Evolutionary conservation across 352 stramenopile genomes (phyloP).

Genomic region (Phytophthora vignae): DNA sequence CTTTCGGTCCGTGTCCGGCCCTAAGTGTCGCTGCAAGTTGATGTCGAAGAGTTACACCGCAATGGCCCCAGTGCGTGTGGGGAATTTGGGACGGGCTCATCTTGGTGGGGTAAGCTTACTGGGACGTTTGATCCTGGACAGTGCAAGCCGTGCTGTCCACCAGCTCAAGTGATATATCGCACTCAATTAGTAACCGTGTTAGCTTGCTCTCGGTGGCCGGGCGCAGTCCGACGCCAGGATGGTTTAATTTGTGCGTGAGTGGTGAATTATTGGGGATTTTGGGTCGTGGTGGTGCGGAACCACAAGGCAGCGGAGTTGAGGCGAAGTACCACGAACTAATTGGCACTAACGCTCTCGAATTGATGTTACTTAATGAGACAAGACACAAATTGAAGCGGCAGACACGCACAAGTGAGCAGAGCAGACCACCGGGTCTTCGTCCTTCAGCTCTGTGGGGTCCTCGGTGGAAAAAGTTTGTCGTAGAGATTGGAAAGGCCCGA

Average conservation of each 20-base stretch:
- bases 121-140: slow-evolving; percentile 16
- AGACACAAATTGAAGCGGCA: not conserved
- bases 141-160: not conserved
- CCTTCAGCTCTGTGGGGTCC: slow-evolving; percentile 1
- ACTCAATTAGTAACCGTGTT: slow-evolving; percentile 32
- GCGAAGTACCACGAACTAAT: slow-evolving; percentile 19
- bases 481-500: slow-evolving; percentile 22
- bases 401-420: slow-evolving; percentile 2
- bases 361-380: slow-evolving; percentile 30
- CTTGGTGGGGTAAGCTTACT: slow-evolving; percentile 11
- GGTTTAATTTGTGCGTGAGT: slow-evolving; percentile 18
- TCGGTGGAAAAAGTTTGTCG: slow-evolving; percentile 2
- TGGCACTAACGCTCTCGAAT: slow-evolving; percentile 17
- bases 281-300: not conserved
- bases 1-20: slow-evolving; percentile 14
- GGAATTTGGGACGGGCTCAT: slow-evolving; percentile 16
- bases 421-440: slow-evolving; percentile 5
- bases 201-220: slow-evolving; percentile 6
- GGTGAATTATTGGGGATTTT: slow-evolving; percentile 13
- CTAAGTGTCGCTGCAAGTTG: slow-evolving; percentile 11
- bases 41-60: slow-evolving; percentile 8
- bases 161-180: slow-evolving; percentile 27
- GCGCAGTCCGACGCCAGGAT: slow-evolving; percentile 13
- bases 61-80: slow-evolving; percentile 5
- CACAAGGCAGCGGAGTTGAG: slow-evolving; percentile 27